Percentiles rank a stretch among this genome's conserved stretches.
These are phyloP conservation scores for Backusella psychrophila DNA, from an alignment of 192 early-diverging fungal genomes.

Conservation along the genomic window DNA sequence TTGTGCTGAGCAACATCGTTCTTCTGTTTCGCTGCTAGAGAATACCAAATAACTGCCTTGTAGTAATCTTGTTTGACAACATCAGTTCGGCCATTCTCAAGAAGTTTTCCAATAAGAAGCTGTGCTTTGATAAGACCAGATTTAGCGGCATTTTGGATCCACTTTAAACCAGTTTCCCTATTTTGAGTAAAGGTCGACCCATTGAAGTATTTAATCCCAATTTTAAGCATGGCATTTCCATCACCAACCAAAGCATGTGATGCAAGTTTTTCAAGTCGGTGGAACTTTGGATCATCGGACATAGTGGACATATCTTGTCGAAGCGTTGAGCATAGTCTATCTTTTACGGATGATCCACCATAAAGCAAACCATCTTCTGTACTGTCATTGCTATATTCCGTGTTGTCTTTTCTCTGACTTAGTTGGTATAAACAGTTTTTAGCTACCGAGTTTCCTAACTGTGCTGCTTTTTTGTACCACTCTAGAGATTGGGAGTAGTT, in stretches of 20 bases:
- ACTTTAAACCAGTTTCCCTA: background rate
- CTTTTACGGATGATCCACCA: background rate
- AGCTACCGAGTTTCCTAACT: background rate
- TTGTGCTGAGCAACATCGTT: background rate
- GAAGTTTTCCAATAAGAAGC: background rate
- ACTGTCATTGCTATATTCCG: background rate
- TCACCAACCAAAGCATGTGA: background rate
- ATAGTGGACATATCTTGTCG: background rate
- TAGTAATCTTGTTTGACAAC: background rate
- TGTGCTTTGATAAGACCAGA: background rate
- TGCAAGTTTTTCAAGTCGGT: background rate
- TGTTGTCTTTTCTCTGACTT: background rate
- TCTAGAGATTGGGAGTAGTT: background rate
- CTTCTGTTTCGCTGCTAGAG: background rate
- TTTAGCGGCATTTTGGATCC: background rate
- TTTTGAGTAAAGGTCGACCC: background rate
- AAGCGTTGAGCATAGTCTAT: background rate
- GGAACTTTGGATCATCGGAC: background rate
- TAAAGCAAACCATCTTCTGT: background rate
- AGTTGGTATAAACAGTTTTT: background rate
- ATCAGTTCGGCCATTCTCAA: background rate
- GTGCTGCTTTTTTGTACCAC: background rate
- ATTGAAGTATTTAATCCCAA: background rate
- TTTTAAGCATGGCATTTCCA: background rate
- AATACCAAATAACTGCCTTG: background rate